These are phyloP conservation scores for Neonectria ditissima DNA, from an alignment of 2,329 filamentous ascomycete genomes.

Conservation along the genomic window DNA sequence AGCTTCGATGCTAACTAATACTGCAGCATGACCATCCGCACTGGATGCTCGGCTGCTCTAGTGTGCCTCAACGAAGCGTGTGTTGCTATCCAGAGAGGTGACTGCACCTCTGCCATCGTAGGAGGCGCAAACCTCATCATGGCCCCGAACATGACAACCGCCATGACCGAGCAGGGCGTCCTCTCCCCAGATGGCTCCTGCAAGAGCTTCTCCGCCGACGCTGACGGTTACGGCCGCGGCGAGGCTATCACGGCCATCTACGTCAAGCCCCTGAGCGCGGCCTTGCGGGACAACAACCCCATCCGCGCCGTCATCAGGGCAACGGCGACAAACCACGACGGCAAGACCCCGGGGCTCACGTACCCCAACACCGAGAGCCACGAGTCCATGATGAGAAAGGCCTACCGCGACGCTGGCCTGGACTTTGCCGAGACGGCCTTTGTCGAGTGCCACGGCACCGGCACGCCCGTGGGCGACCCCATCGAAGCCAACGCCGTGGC, in stretches of 20 bases:
- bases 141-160: conserved; percentile 37
- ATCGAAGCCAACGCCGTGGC: conserved; percentile 53
- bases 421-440: conserved; percentile 39
- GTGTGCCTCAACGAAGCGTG: conserved; percentile 49
- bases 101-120: conserved; percentile 47
- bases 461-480: conserved; percentile 57
- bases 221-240: conserved; percentile 60
- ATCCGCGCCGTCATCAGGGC: conserved; percentile 51
- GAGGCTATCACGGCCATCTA: conserved; percentile 57
- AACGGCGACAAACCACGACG: conserved; percentile 53
- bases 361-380: conserved; percentile 53
- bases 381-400: conserved; percentile 52
- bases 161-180: conserved; percentile 40
- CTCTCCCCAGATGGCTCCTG: conserved; percentile 42
- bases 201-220: conserved; percentile 53
- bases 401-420: conserved; percentile 50
- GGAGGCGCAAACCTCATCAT: conserved; percentile 49
- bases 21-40: conserved; percentile 49
- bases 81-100: conserved; percentile 42
- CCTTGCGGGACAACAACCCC: conserved; percentile 57
- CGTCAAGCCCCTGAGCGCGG: conserved; percentile 57
- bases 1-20: not conserved
- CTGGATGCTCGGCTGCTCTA: conserved; percentile 51
- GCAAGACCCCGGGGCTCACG: conserved; percentile 53
- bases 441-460: conserved; percentile 58